Percentiles rank a stretch among this genome's conserved stretches.
Conservation (phyloP, 495 filamentous ascomycete species). For the Podospora sp. region DNA sequence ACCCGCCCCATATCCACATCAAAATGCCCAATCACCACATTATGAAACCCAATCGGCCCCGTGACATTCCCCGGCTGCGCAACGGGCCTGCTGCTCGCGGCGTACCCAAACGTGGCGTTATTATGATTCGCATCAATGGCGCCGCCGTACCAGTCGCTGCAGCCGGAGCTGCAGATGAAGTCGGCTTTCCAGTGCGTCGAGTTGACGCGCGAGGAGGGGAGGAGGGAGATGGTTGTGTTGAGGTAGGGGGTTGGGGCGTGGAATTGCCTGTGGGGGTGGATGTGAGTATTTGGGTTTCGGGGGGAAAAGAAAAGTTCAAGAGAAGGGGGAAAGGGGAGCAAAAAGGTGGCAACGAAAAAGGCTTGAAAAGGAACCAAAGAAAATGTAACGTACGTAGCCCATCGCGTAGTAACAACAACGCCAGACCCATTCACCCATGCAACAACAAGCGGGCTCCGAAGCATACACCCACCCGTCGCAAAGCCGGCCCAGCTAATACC, state of each 20-base stretch:
- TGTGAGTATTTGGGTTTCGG: too few species aligned
- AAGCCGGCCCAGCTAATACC: background rate
- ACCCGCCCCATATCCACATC: background rate
- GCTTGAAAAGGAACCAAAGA: background rate
- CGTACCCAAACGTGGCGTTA: background rate
- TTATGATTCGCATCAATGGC: background rate
- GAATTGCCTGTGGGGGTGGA: background rate
- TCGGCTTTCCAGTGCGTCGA: background rate
- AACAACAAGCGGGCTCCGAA: background rate
- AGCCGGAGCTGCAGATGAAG: background rate
- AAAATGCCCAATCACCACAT: constrained; percentile 1
- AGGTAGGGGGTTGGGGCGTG: background rate
- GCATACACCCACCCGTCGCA: background rate
- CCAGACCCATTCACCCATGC: background rate
- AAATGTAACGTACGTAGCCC: background rate
- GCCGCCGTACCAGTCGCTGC: background rate
- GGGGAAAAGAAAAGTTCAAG: too few species aligned
- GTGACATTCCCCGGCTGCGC: background rate
- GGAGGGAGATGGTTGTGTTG: background rate
- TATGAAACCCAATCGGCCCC: background rate
- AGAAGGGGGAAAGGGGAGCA: too few species aligned
- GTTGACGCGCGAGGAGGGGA: background rate
- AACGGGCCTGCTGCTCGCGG: background rate
- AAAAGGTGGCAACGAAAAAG: background rate
- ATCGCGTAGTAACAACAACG: background rate